Base-by-base conservation (phyloP, 805 yeast genomes). In the Suhomyces pyralidae region DNA sequence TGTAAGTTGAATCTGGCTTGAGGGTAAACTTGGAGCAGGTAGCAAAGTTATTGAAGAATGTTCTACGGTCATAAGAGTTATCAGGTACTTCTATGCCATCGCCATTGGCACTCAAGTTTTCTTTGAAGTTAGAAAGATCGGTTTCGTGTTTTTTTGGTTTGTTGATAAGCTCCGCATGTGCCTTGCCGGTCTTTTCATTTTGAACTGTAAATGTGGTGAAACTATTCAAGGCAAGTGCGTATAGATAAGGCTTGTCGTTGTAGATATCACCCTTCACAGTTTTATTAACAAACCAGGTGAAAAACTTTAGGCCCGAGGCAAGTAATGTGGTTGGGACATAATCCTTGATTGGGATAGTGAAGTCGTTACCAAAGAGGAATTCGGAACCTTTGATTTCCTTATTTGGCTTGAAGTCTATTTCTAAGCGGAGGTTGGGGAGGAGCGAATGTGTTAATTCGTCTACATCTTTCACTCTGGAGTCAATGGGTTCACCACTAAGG, bases 361-460 rank as follows among this genome's bases (percentile, higher is more conserved):
- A 83, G 60, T 86, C 90, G 61, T 86, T 86, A 1, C 91, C 91
- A 68, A 82, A 85, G n/a, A 81, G 53, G 40, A 86, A 66, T n/a
- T 77, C 74, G 42, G 79, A 72, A 2, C 87, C 88, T 17, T 59
- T 61, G n/a, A 84, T 67, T 19, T 69, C 71, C 3, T 54, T 51
- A 9, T 60, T 68, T 43, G 85, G 86, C 9, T 60, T 68, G 54
- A 81, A 74, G 36, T 66, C 64, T n/a, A 74, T 62, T 15, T 65
- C 58, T 15, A 75, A 57, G 15, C 72, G 58, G 19, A 75, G 57
- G 51, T 74, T 75, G 20, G 75, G 70, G 12, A 49, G 32, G 6
- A 46, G 44, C 3, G 49, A 45, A 10, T 45, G 43, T 36, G 47
- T 22, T 25, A 46, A 42, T 17, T 46, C 53, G 24, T 53, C 53